Percentiles rank a stretch among this genome's conserved stretches.
phyloP scores from a whole-genome alignment of 305 asterid genomes.

The Withania somnifera region DNA sequence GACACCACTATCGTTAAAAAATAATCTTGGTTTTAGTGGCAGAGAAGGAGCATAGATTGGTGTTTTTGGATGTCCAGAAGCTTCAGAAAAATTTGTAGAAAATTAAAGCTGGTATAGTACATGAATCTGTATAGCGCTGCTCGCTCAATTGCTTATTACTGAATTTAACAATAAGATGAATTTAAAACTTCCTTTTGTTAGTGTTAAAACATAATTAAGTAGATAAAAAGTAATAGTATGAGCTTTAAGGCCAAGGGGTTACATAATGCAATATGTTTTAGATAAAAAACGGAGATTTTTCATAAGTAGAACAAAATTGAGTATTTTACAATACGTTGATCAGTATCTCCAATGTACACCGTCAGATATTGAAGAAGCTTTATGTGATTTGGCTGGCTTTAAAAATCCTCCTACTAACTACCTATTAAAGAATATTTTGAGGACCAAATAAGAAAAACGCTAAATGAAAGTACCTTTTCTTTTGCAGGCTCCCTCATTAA shows the following conservation, averaged over 20 bases:
- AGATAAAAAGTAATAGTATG: not conserved
- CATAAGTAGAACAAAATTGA: not conserved
- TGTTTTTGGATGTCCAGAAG: not conserved
- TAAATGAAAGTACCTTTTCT: constrained; percentile 6
- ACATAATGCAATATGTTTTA: not conserved
- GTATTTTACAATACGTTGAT: not conserved
- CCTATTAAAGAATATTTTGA: not conserved
- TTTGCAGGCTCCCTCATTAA: constrained; percentile 64
- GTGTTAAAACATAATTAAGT: not conserved
- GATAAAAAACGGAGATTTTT: not conserved
- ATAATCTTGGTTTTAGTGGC: not conserved
- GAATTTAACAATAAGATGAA: not conserved
- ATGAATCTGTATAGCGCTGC: not conserved
- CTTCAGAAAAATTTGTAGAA: not conserved
- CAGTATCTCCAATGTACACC: not conserved
- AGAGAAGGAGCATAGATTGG: not conserved
- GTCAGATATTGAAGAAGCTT: not conserved
- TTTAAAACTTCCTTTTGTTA: not conserved
- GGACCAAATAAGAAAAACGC: not conserved
- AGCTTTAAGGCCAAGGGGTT: not conserved
- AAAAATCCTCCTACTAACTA: not conserved
- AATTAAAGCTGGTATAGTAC: not conserved
- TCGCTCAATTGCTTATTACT: not conserved
- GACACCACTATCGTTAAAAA: not conserved
- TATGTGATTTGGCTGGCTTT: not conserved